Percentiles rank a stretch among this genome's conserved stretches.
Conservation (phyloP, 164 flowering plant species). For the Sextonia rubra region DNA sequence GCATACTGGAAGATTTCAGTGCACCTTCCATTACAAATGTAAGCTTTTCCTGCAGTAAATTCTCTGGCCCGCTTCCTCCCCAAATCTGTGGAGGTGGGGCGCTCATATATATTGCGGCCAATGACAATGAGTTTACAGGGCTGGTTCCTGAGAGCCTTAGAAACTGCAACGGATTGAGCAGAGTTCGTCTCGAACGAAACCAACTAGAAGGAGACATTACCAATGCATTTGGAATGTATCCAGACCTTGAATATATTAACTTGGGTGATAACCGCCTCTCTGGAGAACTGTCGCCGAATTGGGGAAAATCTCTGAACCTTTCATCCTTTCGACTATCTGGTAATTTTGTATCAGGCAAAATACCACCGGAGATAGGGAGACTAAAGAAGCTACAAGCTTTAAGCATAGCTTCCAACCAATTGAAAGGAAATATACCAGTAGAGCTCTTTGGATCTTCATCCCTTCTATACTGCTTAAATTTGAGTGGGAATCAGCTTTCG, state of each 20-base stretch:
- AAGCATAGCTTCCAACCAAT: slow-evolving; percentile 14
- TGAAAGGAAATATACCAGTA: slow-evolving; percentile 22
- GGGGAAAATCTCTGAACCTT: slow-evolving; percentile 20
- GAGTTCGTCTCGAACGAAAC: slow-evolving; percentile 55
- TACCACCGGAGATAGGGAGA: slow-evolving; percentile 20
- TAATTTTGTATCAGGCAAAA: slow-evolving; percentile 24
- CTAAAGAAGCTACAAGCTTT: slow-evolving; percentile 11
- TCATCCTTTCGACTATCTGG: slow-evolving; percentile 13
- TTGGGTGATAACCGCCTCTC: slow-evolving; percentile 17
- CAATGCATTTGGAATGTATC: slow-evolving; percentile 35
- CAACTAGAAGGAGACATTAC: slow-evolving; percentile 36
- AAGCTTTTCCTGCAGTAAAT: slow-evolving; percentile 18
- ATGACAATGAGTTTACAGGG: background rate
- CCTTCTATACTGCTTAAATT: slow-evolving; percentile 15
- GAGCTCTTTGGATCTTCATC: slow-evolving; percentile 15
- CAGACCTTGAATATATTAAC: slow-evolving; percentile 17
- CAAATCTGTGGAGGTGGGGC: slow-evolving; percentile 1
- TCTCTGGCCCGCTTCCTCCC: slow-evolving; percentile 22
- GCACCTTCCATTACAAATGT: slow-evolving; percentile 10
- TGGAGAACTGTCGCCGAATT: slow-evolving; percentile 17
- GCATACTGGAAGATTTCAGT: slow-evolving; percentile 23
- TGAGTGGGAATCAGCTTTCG: slow-evolving; percentile 25
- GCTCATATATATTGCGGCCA: slow-evolving; percentile 1
- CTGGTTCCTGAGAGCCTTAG: background rate
- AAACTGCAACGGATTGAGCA: slow-evolving; percentile 38